These are phyloP conservation scores for Suillus decipiens DNA, from an alignment of 768 basidiomycete species.

Conservation along the genomic window DNA sequence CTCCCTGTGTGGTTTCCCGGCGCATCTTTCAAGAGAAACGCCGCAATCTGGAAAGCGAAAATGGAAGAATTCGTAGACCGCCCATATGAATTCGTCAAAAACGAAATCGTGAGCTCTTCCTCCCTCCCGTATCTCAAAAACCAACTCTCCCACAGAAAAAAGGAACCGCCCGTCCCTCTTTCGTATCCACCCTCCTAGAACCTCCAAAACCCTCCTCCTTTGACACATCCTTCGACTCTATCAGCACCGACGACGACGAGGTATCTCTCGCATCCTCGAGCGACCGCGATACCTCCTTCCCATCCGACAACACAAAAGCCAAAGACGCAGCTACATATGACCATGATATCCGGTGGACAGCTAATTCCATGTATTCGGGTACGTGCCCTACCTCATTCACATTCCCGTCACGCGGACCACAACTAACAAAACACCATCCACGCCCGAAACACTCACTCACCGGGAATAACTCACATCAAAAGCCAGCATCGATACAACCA, in stretches of 20 bases:
- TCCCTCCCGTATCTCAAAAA: neutral
- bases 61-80: conserved; percentile 65
- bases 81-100: conserved; percentile 61
- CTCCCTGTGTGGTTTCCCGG: conserved; percentile 72
- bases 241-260: neutral
- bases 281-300: neutral
- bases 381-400: neutral
- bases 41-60: conserved; percentile 59
- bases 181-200: conserved; percentile 56
- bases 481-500: conserved; percentile 67
- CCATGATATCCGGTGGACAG: conserved; percentile 76
- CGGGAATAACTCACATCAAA: neutral
- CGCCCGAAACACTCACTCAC: neutral
- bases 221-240: neutral
- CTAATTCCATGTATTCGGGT: conserved; percentile 78
- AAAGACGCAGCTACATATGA: conserved; percentile 33
- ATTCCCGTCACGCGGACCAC: neutral
- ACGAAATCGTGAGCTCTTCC: conserved; percentile 56
- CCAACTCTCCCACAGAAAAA: conserved; percentile 26
- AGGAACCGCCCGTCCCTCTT: conserved; percentile 41
- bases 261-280: neutral
- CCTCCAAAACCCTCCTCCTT: conserved; percentile 29
- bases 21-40: conserved; percentile 63
- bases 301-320: neutral
- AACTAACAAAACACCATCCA: too few species aligned